These are phyloP conservation scores for Prosopis cineraria DNA, from an alignment of 306 rosid species.

Conservation along the genomic window DNA sequence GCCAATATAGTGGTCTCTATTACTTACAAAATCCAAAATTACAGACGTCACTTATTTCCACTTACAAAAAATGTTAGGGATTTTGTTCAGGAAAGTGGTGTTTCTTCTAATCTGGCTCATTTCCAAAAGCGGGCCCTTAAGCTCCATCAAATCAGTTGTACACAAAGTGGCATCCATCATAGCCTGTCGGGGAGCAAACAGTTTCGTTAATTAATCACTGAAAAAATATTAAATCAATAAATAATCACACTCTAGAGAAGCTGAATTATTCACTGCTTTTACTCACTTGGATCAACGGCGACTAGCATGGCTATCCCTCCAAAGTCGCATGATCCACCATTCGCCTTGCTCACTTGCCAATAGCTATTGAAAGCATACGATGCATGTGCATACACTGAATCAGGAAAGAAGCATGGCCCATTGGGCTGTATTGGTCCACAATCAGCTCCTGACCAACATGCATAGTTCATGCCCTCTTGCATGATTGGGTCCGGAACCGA, in stretches of 20 bases:
- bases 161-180: conserved; percentile 62
- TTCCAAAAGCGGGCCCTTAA: conserved; percentile 19
- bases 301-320: conserved; percentile 93
- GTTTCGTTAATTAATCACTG: background rate
- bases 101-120: conserved; percentile 19
- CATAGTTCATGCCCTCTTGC: conserved; percentile 92
- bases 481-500: conserved; percentile 93
- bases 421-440: conserved; percentile 66
- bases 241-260: too few relatives aligned
- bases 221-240: background rate
- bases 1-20: conserved; percentile 17
- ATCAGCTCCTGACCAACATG: conserved; percentile 90
- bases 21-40: conserved; percentile 43
- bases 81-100: background rate
- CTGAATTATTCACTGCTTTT: background rate
- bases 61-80: background rate
- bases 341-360: conserved; percentile 76
- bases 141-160: conserved; percentile 19
- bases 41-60: conserved; percentile 32
- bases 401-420: conserved; percentile 75
- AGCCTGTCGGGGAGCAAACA: conserved; percentile 46
- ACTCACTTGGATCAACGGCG: conserved; percentile 83
- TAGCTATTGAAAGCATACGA: conserved; percentile 92
- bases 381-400: conserved; percentile 68
- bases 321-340: conserved; percentile 80